A percentile compares a stretch with the other conserved stretches of the same genome.
phyloP scores from a whole-genome alignment of 768 basidiomycete species.

The Amanita pallidorosea region DNA sequence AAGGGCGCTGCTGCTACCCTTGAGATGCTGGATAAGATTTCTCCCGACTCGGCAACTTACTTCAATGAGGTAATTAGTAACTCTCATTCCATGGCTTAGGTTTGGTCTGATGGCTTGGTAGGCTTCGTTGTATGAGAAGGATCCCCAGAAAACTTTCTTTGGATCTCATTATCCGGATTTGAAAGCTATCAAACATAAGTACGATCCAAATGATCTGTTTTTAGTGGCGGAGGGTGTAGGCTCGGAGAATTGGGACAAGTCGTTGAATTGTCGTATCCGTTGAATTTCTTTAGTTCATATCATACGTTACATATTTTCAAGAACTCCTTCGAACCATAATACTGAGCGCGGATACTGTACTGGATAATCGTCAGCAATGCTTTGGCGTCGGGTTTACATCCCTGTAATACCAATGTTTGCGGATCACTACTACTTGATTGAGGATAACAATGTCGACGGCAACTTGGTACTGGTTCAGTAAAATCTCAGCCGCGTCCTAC shows the following conservation, averaged over 20 bases:
- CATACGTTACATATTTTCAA: no score
- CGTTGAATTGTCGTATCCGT: slow-evolving; percentile 7
- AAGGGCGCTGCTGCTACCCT: slow-evolving; percentile 11
- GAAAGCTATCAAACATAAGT: slow-evolving; percentile 29
- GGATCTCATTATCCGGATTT: slow-evolving; percentile 30
- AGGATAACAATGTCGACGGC: background rate
- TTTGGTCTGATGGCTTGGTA: slow-evolving; percentile 7
- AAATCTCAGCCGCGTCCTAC: no score
- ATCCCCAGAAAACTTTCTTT: slow-evolving; percentile 33
- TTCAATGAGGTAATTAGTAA: slow-evolving; percentile 37
- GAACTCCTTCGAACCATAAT: no score
- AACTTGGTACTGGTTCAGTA: no score
- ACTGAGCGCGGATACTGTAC: no score
- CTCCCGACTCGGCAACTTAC: slow-evolving; percentile 31
- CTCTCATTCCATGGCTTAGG: background rate
- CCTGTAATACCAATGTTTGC: no score
- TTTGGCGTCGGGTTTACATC: no score
- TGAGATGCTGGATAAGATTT: slow-evolving; percentile 14
- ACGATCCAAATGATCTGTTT: slow-evolving; percentile 35
- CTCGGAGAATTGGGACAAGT: slow-evolving; percentile 38
- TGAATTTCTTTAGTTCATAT: background rate
- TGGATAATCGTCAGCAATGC: no score
- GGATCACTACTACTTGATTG: no score
- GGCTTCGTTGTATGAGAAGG: slow-evolving; percentile 31
- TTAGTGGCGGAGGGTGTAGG: slow-evolving; percentile 36